Evolutionary conservation across 306 rosid genomes (phyloP).

Genomic region (Chamaecrista fasciculata): DNA sequence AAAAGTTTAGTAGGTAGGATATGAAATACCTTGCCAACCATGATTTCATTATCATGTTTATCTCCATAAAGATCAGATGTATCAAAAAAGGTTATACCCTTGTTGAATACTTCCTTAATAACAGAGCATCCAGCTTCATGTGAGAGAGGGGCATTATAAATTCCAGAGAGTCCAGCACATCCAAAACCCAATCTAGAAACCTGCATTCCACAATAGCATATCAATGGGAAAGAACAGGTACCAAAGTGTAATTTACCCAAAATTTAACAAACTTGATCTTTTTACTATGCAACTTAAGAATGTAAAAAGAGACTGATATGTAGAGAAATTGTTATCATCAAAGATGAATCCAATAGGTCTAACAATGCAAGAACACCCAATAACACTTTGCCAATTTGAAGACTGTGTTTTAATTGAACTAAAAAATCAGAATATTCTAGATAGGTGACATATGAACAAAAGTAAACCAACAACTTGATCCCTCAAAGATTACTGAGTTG

Average conservation of each 20-base stretch:
- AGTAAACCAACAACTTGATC: too few relatives aligned
- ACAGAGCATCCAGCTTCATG: constrained; percentile 64
- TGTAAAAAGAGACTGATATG: too few relatives aligned
- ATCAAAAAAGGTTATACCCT: constrained; percentile 71
- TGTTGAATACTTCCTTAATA: constrained; percentile 61
- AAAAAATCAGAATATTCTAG: too few relatives aligned
- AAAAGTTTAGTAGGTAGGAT: constrained; percentile 1
- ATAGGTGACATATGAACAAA: too few relatives aligned
- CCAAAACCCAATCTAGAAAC: constrained; percentile 88
- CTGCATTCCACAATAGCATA: constrained; percentile 36
- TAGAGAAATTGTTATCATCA: too few relatives aligned
- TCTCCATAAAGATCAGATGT: constrained; percentile 65
- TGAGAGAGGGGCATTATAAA: constrained; percentile 57
- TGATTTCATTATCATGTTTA: constrained; percentile 61
- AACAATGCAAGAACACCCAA: background rate
- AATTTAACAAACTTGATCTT: too few relatives aligned
- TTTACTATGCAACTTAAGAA: too few relatives aligned
- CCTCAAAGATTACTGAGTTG: too few relatives aligned
- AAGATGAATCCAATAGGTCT: too few relatives aligned
- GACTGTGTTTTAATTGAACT: too few relatives aligned
- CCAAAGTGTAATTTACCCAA: too few relatives aligned
- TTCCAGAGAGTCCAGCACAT: constrained; percentile 71
- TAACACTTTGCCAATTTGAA: too few relatives aligned
- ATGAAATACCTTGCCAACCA: constrained; percentile 65
- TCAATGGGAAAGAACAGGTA: background rate